Evolutionary conservation across 345 rosid species (phyloP).

Genomic region (Alliaria petiolata): DNA sequence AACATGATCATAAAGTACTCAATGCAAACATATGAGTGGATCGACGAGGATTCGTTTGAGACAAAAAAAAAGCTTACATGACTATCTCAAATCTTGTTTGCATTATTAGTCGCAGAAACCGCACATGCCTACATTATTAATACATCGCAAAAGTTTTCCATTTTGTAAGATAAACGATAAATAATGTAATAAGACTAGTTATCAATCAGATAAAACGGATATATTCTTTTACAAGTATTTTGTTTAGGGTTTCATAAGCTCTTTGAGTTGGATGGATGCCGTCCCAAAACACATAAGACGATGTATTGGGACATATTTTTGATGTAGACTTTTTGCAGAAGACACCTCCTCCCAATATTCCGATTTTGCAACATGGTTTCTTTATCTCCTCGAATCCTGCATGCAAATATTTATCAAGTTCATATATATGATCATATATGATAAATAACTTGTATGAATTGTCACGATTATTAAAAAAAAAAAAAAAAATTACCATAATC

Average conservation of each 20-base stretch:
- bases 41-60: neutral
- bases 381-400: constrained; percentile 26
- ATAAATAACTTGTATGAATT: neutral
- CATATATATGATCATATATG: neutral
- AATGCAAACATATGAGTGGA: neutral
- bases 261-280: constrained; percentile 39
- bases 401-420: neutral
- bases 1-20: too few species aligned
- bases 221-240: constrained; percentile 1
- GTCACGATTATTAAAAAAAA: neutral
- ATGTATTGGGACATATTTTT: constrained; percentile 17
- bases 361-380: constrained; percentile 32
- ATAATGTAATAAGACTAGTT: neutral
- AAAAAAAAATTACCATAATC: constrained; percentile 43
- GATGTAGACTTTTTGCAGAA: constrained; percentile 6
- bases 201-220: neutral
- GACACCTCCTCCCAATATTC: constrained; percentile 19
- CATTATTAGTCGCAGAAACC: constrained; percentile 5
- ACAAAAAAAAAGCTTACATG: neutral
- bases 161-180: neutral
- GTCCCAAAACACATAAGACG: constrained; percentile 34
- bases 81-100: constrained; percentile 7
- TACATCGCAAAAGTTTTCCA: constrained; percentile 1
- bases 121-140: constrained; percentile 6
- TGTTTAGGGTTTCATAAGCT: constrained; percentile 23